Conservation (phyloP, 257 asterid species). For the Schizonepeta tenuifolia region DNA sequence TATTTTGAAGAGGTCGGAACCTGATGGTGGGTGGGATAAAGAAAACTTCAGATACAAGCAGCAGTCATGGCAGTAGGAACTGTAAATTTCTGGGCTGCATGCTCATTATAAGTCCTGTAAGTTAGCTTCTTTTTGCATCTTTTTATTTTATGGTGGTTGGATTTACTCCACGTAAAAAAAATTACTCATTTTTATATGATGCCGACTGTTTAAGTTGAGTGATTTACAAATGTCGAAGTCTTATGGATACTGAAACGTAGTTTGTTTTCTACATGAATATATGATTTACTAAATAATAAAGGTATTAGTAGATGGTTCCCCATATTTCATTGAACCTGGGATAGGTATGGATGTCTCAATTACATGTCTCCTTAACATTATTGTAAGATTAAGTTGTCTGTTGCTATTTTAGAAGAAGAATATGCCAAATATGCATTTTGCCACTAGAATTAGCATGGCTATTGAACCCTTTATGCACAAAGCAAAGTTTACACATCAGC, state of each 20-base stretch:
- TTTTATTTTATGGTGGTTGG: neutral
- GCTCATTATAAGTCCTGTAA: constrained; percentile 30
- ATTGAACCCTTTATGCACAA: neutral
- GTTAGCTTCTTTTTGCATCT: constrained; percentile 30
- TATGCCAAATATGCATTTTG: neutral
- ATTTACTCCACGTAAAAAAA: neutral
- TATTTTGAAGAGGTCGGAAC: constrained; percentile 71
- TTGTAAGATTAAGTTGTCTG: neutral
- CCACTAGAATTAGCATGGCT: neutral
- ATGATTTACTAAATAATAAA: neutral
- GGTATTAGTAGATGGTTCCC: neutral
- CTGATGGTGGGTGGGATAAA: constrained; percentile 77
- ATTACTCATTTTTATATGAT: neutral
- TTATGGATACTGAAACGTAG: neutral
- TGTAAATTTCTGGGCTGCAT: neutral
- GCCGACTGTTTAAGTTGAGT: neutral
- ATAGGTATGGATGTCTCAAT: no score
- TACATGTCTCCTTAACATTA: neutral
- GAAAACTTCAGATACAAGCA: constrained; percentile 76
- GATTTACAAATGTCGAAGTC: neutral
- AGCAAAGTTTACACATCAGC: neutral
- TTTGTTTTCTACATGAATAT: neutral
- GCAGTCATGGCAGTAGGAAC: constrained; percentile 72
- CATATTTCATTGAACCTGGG: neutral
- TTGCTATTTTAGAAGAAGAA: no score